These are phyloP conservation scores for Pseudophaeomoniella oleicola DNA, from an alignment of 2,329 filamentous ascomycete species.

Conservation along the genomic window DNA sequence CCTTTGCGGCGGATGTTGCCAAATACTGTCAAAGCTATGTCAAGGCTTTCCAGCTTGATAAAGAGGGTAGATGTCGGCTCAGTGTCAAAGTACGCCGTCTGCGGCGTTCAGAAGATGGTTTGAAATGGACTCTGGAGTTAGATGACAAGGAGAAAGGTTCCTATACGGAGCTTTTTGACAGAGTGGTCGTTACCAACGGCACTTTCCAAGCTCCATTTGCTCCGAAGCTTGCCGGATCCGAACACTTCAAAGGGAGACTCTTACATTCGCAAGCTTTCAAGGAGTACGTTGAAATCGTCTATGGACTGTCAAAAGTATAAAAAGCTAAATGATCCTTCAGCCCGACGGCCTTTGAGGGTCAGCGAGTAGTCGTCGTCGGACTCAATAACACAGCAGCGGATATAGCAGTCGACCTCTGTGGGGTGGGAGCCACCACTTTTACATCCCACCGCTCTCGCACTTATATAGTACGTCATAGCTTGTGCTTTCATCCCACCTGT, in stretches of 20 bases:
- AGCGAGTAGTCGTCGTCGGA: slow-evolving; percentile 13
- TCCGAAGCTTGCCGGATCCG: slow-evolving; percentile 8
- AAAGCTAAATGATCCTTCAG: too few relatives aligned
- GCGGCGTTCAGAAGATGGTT: neutral
- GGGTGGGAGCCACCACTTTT: slow-evolving; percentile 9
- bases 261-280: slow-evolving; percentile 12
- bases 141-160: neutral
- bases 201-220: slow-evolving; percentile 9
- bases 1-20: slow-evolving; percentile 5
- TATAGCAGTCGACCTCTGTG: slow-evolving; percentile 9
- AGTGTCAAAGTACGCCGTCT: neutral
- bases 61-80: slow-evolving; percentile 3
- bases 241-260: slow-evolving; percentile 11
- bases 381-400: slow-evolving; percentile 15
- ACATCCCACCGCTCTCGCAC: slow-evolving; percentile 11
- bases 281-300: slow-evolving; percentile 3
- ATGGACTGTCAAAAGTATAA: too few relatives aligned
- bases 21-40: slow-evolving; percentile 8
- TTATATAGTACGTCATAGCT: slow-evolving; percentile 6
- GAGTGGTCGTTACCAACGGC: slow-evolving; percentile 19
- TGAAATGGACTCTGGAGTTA: slow-evolving; percentile 8
- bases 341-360: slow-evolving; percentile 6
- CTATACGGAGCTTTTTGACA: slow-evolving; percentile 15
- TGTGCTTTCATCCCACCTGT: neutral
- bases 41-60: slow-evolving; percentile 7